Conservation (phyloP, 2,329 filamentous ascomycete species). For the Chrysoporthe cubensis region DNA sequence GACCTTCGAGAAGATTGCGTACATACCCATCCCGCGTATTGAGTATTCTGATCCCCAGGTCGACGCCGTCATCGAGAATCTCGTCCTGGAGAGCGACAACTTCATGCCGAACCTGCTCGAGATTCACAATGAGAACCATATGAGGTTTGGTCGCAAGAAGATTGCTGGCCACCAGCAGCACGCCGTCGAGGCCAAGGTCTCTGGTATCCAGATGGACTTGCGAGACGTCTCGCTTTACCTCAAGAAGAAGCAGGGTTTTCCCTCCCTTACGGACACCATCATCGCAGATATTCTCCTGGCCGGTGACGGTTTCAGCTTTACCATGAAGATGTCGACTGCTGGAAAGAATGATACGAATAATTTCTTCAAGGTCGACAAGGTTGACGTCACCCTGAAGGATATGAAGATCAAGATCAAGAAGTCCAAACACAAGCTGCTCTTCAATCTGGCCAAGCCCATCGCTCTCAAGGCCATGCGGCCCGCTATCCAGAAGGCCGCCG, state of each 20-base stretch:
- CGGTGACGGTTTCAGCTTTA: conserved; percentile 88
- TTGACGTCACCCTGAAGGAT: conserved; percentile 79
- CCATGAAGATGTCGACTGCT: conserved; percentile 83
- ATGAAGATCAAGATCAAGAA: conserved; percentile 89
- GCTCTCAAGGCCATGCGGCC: conserved; percentile 84
- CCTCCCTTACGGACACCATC: conserved; percentile 82
- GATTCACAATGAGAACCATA: conserved; percentile 89
- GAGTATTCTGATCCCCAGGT: conserved; percentile 85
- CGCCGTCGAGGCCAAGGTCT: conserved; percentile 78
- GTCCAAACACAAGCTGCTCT: conserved; percentile 93
- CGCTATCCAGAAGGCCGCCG: conserved; percentile 81
- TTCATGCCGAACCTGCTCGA: conserved; percentile 92
- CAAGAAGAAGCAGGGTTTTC: conserved; percentile 94
- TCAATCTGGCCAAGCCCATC: conserved; percentile 83
- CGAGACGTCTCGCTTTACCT: conserved; percentile 92
- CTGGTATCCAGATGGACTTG: conserved; percentile 91
- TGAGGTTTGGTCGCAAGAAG: conserved; percentile 91
- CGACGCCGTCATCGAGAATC: conserved; percentile 90
- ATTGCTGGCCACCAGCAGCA: conserved; percentile 81
- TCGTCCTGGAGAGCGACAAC: conserved; percentile 95
- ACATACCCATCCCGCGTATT: conserved; percentile 91
- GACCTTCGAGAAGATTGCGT: conserved; percentile 81
- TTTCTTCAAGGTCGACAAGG: conserved; percentile 94
- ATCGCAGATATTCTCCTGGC: conserved; percentile 87
- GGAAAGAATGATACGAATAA: conserved; percentile 75